Conservation (phyloP, 805 yeast species). For the Saccharomycopsis vini region DNA sequence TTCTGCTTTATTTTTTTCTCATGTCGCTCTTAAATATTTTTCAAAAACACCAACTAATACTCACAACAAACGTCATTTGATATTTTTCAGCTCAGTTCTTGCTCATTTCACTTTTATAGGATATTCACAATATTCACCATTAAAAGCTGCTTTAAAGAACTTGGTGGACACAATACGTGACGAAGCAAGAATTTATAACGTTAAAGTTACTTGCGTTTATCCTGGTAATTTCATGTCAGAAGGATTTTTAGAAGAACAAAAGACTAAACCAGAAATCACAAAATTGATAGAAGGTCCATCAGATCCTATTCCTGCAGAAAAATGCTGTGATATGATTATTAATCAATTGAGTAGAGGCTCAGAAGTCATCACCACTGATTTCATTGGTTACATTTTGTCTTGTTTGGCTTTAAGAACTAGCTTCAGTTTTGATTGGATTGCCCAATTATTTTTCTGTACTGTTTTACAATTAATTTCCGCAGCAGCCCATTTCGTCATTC, state of each 20-base stretch:
- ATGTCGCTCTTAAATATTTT: conserved; percentile 44
- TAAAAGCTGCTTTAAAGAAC: conserved; percentile 73
- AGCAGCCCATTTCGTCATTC: conserved; percentile 35
- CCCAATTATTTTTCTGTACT: conserved; percentile 42
- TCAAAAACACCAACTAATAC: conserved; percentile 12
- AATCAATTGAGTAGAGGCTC: conserved; percentile 52
- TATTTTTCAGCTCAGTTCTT: conserved; percentile 64
- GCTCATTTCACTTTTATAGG: conserved; percentile 88
- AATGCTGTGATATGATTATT: conserved; percentile 56
- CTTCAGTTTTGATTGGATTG: conserved; percentile 52
- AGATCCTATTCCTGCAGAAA: conserved; percentile 52
- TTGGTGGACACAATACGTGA: conserved; percentile 73
- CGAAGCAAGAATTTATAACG: conserved; percentile 61
- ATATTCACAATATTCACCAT: conserved; percentile 82
- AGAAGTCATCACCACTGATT: conserved; percentile 71
- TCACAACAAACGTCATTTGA: conserved; percentile 37
- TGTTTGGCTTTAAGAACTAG: conserved; percentile 57
- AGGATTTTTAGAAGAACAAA: conserved; percentile 74
- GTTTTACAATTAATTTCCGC: conserved; percentile 51
- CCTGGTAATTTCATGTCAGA: conserved; percentile 91
- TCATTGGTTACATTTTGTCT: conserved; percentile 74
- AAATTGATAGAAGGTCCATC: conserved; percentile 80
- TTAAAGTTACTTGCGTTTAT: conserved; percentile 62
- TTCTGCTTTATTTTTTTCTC: conserved; percentile 65
- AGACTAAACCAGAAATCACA: conserved; percentile 80